These are phyloP conservation scores for Russula brevipes DNA, from an alignment of 768 basidiomycete species.

Conservation along the genomic window DNA sequence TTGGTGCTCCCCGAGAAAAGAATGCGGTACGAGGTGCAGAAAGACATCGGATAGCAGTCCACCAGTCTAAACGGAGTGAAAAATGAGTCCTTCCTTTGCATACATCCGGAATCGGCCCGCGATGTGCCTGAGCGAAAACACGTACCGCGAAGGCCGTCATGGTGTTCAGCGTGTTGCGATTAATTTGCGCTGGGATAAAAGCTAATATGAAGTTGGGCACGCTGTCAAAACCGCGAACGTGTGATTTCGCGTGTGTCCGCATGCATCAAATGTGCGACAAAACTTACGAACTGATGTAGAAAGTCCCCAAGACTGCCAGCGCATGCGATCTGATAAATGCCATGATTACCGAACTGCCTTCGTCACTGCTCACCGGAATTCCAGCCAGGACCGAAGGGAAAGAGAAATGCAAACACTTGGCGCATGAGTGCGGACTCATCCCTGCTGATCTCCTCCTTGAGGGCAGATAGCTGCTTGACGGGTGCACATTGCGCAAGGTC, in stretches of 20 bases:
- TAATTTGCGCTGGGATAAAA: conserved; percentile 87
- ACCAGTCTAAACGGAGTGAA: conserved; percentile 53
- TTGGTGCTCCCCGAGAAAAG: conserved; percentile 85
- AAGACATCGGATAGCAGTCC: conserved; percentile 92
- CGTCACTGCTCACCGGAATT: conserved; percentile 53
- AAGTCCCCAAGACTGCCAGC: conserved; percentile 70
- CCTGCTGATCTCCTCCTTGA: conserved; percentile 59
- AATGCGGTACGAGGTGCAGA: conserved; percentile 85
- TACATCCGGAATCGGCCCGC: neutral
- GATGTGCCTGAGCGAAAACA: conserved; percentile 11
- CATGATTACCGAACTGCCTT: neutral
- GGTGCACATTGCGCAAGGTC: conserved; percentile 42
- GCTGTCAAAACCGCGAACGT: conserved; percentile 37
- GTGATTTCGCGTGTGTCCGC: conserved; percentile 22
- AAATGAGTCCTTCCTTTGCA: neutral
- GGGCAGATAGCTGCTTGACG: conserved; percentile 45
- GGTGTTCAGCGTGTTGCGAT: conserved; percentile 78
- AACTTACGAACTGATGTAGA: conserved; percentile 93
- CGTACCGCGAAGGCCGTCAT: conserved; percentile 92
- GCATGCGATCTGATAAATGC: neutral
- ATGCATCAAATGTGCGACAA: conserved; percentile 7
- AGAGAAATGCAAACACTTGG: conserved; percentile 71
- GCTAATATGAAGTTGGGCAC: conserved; percentile 93
- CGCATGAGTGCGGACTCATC: conserved; percentile 71
- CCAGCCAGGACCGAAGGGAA: conserved; percentile 88